Evolutionary conservation across 2,329 filamentous ascomycete genomes (phyloP).

Genomic region (Colletotrichum liriopes): DNA sequence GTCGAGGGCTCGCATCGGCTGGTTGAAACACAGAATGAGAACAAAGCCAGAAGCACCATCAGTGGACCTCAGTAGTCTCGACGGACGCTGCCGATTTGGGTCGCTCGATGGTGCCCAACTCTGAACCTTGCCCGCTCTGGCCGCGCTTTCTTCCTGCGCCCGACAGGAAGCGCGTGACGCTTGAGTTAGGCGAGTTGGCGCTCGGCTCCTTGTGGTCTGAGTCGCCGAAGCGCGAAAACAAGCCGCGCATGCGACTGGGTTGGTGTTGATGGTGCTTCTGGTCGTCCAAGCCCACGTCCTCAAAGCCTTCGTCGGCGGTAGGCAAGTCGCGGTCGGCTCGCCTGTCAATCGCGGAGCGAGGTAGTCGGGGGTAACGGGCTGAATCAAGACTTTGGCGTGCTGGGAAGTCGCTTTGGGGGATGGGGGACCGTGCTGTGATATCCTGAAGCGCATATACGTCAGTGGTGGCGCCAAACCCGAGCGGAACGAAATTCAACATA

Average conservation of each 20-base stretch:
- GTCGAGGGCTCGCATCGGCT: constrained; percentile 4
- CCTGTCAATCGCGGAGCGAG: constrained; percentile 73
- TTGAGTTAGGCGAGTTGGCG: constrained; percentile 51
- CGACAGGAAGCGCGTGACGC: constrained; percentile 75
- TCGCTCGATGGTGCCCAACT: constrained; percentile 76
- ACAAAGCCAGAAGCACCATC: constrained; percentile 7
- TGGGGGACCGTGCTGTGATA: constrained; percentile 88
- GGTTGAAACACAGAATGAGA: constrained; percentile 19
- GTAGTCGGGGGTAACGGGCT: constrained; percentile 73
- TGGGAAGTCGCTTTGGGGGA: constrained; percentile 72
- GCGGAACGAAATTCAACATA: constrained; percentile 63
- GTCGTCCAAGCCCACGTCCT: constrained; percentile 92
- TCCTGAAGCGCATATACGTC: constrained; percentile 70
- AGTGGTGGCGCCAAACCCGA: background rate
- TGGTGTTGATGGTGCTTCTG: constrained; percentile 61
- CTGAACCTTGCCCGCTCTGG: constrained; percentile 78
- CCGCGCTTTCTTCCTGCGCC: constrained; percentile 78
- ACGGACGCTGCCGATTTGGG: constrained; percentile 49
- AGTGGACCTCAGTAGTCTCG: constrained; percentile 45
- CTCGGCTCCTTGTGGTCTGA: constrained; percentile 54
- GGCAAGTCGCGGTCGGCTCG: constrained; percentile 72
- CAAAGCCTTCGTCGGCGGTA: constrained; percentile 85
- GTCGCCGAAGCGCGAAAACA: constrained; percentile 87
- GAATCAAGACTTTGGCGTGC: constrained; percentile 88
- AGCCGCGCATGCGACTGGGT: constrained; percentile 71